phyloP scores from a whole-genome alignment of 2,329 filamentous ascomycete genomes.

The Byssochlamys sp. region DNA sequence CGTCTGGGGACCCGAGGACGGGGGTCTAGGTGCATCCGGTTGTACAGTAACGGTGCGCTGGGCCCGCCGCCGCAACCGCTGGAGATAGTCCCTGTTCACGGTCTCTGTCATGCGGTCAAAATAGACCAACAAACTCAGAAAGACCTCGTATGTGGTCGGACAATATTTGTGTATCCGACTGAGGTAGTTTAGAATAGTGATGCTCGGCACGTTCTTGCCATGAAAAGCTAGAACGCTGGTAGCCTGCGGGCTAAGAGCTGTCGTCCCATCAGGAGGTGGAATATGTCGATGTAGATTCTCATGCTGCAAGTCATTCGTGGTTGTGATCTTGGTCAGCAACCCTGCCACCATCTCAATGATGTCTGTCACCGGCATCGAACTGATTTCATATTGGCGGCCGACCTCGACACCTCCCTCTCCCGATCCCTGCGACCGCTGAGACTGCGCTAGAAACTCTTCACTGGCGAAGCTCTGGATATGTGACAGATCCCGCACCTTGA shows the following conservation, averaged over 20 bases:
- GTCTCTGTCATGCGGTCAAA: conserved; percentile 98
- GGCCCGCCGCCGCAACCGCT: conserved; percentile 40
- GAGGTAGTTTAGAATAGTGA: conserved; percentile 91
- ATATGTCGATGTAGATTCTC: conserved; percentile 74
- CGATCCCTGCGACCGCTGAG: conserved; percentile 35
- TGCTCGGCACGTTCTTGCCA: conserved; percentile 93
- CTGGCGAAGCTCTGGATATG: conserved; percentile 84
- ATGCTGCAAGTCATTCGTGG: conserved; percentile 89
- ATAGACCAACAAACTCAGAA: conserved; percentile 87
- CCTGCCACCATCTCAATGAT: conserved; percentile 99
- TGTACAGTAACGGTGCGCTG: conserved; percentile 11
- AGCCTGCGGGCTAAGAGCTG: conserved; percentile 53
- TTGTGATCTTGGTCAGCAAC: conserved; percentile 90
- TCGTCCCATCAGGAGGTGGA: conserved; percentile 49
- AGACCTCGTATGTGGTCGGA: conserved; percentile 95
- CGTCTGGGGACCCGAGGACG: conserved; percentile 12
- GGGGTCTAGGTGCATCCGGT: conserved; percentile 7
- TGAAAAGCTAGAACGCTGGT: conserved; percentile 85
- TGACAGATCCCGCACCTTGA: conserved; percentile 77
- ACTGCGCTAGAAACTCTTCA: conserved; percentile 59
- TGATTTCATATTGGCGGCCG: conserved; percentile 75
- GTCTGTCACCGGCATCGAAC: conserved; percentile 90
- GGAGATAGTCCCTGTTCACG: conserved; percentile 71
- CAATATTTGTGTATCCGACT: conserved; percentile 98
- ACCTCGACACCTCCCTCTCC: conserved; percentile 40